Percentiles rank a stretch among this genome's conserved stretches.
phyloP scores from a whole-genome alignment of 352 stramenopile species.

The Phytophthora pisi region DNA sequence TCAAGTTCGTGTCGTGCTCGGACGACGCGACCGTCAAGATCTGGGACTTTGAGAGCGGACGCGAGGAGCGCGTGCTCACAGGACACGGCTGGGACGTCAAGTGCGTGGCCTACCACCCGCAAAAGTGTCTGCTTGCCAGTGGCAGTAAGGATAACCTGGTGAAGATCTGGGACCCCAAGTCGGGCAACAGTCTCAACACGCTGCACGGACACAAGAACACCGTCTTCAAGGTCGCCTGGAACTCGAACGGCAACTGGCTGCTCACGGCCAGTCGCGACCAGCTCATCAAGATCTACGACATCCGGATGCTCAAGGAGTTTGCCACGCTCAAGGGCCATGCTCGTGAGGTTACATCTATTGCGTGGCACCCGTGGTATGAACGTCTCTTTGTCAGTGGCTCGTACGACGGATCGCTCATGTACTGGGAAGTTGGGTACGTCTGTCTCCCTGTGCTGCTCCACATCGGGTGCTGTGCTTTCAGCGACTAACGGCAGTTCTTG shows the following conservation, averaged over 20 bases:
- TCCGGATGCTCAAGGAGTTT: conserved; percentile 96
- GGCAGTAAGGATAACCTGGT: conserved; percentile 97
- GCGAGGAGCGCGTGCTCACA: conserved; percentile 94
- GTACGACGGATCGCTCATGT: conserved; percentile 97
- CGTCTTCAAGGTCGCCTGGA: conserved; percentile 97
- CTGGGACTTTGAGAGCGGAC: conserved; percentile 89
- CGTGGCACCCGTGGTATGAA: conserved; percentile 98
- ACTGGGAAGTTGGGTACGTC: conserved; percentile 95
- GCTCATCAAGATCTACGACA: conserved; percentile 99
- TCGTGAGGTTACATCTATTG: conserved; percentile 96
- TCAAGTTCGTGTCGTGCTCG: conserved; percentile 98
- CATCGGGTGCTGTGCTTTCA: not conserved
- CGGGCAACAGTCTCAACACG: conserved; percentile 91
- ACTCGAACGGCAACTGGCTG: conserved; percentile 98
- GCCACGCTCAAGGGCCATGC: conserved; percentile 95
- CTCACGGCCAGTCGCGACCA: conserved; percentile 97
- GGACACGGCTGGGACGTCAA: conserved; percentile 99
- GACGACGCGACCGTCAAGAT: conserved; percentile 97
- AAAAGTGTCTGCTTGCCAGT: conserved; percentile 93
- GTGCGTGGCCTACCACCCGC: conserved; percentile 96
- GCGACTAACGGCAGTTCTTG: conserved; percentile 14
- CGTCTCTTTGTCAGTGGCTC: conserved; percentile 96
- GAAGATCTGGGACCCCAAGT: conserved; percentile 98
- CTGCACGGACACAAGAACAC: conserved; percentile 98
- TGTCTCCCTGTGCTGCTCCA: not conserved